These are phyloP conservation scores for Radiomyces spectabilis DNA, from an alignment of 192 early-diverging fungal genomes.

Conservation along the genomic window DNA sequence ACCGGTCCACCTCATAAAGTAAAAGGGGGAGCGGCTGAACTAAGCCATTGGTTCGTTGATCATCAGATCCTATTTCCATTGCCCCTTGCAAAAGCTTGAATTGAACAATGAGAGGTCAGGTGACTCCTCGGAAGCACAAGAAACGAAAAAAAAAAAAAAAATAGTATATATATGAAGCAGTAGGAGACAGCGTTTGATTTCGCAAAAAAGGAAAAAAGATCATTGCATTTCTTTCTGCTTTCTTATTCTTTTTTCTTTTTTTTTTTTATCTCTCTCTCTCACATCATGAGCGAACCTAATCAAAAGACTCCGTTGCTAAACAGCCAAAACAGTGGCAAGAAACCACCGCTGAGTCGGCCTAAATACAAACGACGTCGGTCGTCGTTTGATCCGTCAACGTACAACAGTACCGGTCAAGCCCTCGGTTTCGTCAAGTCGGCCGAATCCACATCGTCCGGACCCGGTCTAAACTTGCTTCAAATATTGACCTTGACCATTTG, in stretches of 20 bases:
- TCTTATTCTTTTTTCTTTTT: background rate
- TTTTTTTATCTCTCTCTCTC: background rate
- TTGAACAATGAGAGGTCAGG: too few species aligned
- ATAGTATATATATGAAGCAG: too few species aligned
- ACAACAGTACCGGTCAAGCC: slow-evolving; percentile 17
- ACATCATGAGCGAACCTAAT: slow-evolving; percentile 4
- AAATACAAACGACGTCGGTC: slow-evolving; percentile 18
- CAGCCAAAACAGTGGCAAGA: background rate
- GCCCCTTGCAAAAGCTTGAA: too few species aligned
- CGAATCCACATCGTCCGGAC: too few species aligned
- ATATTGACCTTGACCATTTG: slow-evolving; percentile 46
- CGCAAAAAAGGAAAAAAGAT: too few species aligned
- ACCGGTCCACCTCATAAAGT: too few species aligned
- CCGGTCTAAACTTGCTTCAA: slow-evolving; percentile 12
- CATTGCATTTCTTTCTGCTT: background rate
- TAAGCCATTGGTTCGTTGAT: too few species aligned
- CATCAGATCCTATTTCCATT: too few species aligned
- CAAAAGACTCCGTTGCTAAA: slow-evolving; percentile 10
- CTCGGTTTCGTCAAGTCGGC: slow-evolving; percentile 3
- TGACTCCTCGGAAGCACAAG: too few species aligned
- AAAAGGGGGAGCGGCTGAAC: too few species aligned
- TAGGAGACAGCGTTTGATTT: too few species aligned
- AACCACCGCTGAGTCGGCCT: slow-evolving; percentile 18
- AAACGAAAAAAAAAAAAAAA: too few species aligned
- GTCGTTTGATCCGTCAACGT: slow-evolving; percentile 25